Percentiles rank a stretch among this genome's conserved stretches.
Conservation (phyloP, 805 yeast species). For the Debaryomyces maramus region DNA sequence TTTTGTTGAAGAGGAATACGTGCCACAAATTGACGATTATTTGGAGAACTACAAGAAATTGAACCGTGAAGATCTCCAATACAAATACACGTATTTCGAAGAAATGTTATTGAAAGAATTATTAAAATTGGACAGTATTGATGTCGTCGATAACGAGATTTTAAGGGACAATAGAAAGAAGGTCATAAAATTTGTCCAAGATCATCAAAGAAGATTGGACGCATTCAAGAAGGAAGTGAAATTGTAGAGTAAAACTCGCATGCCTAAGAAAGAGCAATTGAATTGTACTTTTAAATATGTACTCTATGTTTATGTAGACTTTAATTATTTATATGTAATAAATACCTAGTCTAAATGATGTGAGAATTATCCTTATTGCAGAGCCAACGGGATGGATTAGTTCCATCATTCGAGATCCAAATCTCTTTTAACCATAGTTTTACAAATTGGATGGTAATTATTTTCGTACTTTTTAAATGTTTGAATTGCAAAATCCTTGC, state of each 20-base stretch:
- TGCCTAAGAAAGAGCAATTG: neutral
- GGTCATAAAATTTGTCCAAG: conserved; percentile 60
- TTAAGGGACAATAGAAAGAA: conserved; percentile 60
- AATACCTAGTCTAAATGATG: too few relatives aligned
- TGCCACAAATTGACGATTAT: conserved; percentile 37
- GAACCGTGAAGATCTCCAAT: conserved; percentile 36
- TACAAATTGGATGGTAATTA: conserved; percentile 35
- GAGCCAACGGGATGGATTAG: too few relatives aligned
- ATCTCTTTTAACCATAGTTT: conserved; percentile 24
- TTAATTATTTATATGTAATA: neutral
- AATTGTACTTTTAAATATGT: neutral
- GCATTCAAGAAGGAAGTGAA: conserved; percentile 34
- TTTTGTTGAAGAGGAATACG: conserved; percentile 39
- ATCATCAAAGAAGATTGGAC: conserved; percentile 57
- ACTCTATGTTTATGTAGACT: too few relatives aligned
- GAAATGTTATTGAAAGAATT: conserved; percentile 68
- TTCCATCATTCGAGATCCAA: too few relatives aligned
- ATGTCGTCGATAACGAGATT: conserved; percentile 48
- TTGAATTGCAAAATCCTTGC: conserved; percentile 27
- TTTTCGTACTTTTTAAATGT: conserved; percentile 21
- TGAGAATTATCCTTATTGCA: too few relatives aligned
- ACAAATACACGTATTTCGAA: conserved; percentile 57
- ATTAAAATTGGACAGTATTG: conserved; percentile 66
- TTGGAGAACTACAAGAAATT: conserved; percentile 26
- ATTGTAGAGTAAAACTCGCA: neutral